Evolutionary conservation across 1,284 basidiomycete genomes (phyloP), one percentile per base, ranked within the genome.

Genomic region (Apiotrichum porosum): DNA sequence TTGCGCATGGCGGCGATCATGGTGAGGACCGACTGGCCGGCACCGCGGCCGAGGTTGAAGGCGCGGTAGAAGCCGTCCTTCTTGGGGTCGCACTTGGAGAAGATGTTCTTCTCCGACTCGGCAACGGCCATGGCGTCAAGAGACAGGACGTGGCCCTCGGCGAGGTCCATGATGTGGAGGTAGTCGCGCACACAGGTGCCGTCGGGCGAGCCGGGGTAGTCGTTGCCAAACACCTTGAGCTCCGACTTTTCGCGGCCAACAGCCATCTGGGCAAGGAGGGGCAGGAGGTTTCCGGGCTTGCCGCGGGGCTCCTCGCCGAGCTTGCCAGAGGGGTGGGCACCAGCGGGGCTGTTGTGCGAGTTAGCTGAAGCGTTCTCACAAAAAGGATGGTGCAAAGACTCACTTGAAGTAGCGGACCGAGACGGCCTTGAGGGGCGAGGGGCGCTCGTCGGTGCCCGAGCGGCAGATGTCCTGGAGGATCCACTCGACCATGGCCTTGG

Each of bases 171-270:
- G 52, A 98, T 83, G 74, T 99, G 95, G 24, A 99, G 81, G 77
- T 98, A 99, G 77, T 99, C 95, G 47, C 95, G 87, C 24, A 95
- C 88, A 64, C 92, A 97, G 6, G 92, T 97, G 15, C 94, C 94
- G 69, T 99, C 94, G 32, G 86, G 53, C 21, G 39, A 32, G 46
- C 53, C 98, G 23, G 93, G 92, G 74, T 97, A 99, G 75, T 99
- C 92, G 69, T 95, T 90, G 41, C 95, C 95, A 68, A 97, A 98
- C 13, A 99, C 88, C 69, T 92, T 87, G 49, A 99, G 78, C 9
- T 82, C 76, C 51, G 87, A 83, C 57, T 85, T 82, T 63, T 93
- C 83, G 56, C 91, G 84, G 35, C 95, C 95, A 45, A 92, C 78
- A 3, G 95, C 93, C 81, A 98, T 97, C 51, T 97, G 92, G 5